A percentile compares a stretch with the other conserved stretches of the same genome.
These are phyloP conservation scores for Sporothrix brasiliensis DNA, from an alignment of 2,329 filamentous ascomycete species.

Conservation along the genomic window DNA sequence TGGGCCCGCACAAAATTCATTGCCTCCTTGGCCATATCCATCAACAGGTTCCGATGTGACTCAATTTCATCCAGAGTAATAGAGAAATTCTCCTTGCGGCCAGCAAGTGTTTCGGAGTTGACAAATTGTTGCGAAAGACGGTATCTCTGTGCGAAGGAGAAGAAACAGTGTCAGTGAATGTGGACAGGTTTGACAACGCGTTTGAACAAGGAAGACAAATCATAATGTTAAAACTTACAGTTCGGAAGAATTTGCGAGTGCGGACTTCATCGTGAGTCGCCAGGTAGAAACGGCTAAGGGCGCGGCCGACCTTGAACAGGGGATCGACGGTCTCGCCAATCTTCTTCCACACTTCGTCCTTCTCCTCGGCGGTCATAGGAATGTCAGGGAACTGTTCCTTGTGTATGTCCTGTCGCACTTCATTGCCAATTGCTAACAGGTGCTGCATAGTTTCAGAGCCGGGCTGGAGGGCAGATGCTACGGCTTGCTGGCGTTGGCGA, in stretches of 20 bases:
- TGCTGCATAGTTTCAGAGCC: constrained; percentile 47
- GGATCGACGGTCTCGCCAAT: constrained; percentile 48
- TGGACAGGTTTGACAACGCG: background rate
- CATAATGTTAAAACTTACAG: constrained; percentile 47
- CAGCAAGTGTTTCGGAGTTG: constrained; percentile 52
- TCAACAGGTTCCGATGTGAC: constrained; percentile 51
- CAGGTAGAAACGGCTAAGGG: constrained; percentile 44
- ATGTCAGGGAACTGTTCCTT: constrained; percentile 52
- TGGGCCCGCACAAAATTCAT: constrained; percentile 28
- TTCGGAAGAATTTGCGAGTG: constrained; percentile 56
- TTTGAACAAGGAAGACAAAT: background rate
- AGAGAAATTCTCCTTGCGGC: constrained; percentile 54
- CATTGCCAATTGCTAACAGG: constrained; percentile 41
- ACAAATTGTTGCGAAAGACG: constrained; percentile 58
- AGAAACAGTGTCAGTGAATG: background rate
- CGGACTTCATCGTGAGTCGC: constrained; percentile 54
- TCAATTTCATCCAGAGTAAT: constrained; percentile 58
- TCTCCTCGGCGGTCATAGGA: constrained; percentile 51
- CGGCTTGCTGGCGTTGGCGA: constrained; percentile 37
- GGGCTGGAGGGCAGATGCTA: constrained; percentile 37
- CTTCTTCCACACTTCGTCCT: constrained; percentile 50
- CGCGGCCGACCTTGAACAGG: constrained; percentile 51
- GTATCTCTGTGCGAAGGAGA: constrained; percentile 48
- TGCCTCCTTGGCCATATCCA: constrained; percentile 56
- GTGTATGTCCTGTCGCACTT: constrained; percentile 44